Conservation (phyloP, 768 basidiomycete genomes). For the Pulveroboletus sp. region DNA sequence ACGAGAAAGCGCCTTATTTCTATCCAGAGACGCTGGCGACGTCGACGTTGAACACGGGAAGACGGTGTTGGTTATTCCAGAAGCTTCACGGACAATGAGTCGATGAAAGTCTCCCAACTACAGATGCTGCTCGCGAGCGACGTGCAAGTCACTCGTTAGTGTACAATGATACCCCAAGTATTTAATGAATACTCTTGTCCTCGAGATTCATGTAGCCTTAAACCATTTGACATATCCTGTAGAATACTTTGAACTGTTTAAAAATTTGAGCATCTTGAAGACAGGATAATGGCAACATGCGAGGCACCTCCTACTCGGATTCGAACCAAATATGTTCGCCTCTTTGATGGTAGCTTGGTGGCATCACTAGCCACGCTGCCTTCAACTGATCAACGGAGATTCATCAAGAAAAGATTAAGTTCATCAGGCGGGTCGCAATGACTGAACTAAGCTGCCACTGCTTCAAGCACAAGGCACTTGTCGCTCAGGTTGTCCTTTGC, state of each 20-base stretch:
- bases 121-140: neutral
- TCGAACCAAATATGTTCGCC: neutral
- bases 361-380: neutral
- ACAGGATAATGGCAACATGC: no score
- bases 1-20: constrained; percentile 13
- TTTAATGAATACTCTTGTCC: neutral
- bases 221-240: no score
- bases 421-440: neutral
- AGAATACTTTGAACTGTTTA: neutral
- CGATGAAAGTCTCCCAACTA: neutral
- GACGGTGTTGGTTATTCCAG: constrained; percentile 17
- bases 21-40: neutral
- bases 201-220: constrained; percentile 3
- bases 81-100: constrained; percentile 4
- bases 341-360: neutral
- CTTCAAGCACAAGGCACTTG: neutral
- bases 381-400: neutral
- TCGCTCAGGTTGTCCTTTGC: constrained; percentile 2
- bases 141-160: no score
- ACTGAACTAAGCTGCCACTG: neutral
- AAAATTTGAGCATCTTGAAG: no score
- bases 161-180: neutral
- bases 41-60: neutral
- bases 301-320: neutral
- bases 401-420: neutral